A percentile compares a stretch with the other conserved stretches of the same genome.
Conservation (phyloP, 257 asterid genomes). For the Knoxia roxburghii region DNA sequence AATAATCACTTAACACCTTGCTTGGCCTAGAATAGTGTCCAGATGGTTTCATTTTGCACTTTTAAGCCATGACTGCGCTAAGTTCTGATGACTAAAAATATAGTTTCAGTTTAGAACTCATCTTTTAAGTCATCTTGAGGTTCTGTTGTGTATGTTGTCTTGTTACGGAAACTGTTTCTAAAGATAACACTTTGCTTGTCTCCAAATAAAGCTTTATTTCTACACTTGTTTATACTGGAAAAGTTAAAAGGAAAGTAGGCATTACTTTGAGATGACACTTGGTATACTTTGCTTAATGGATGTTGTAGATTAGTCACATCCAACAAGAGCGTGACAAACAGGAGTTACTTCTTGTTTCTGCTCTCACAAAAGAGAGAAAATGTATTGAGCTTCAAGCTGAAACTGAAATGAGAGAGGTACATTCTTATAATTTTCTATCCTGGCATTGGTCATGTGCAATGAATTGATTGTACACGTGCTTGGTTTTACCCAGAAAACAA, state of each 20-base stretch:
- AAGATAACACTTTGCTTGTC: conserved; percentile 3
- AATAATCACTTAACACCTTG: not conserved
- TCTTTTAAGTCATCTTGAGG: not conserved
- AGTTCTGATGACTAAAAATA: not conserved
- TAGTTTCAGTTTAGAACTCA: not conserved
- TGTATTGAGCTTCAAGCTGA: conserved; percentile 63
- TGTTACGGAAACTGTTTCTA: not conserved
- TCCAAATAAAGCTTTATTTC: conserved; percentile 1
- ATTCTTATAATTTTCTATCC: not conserved
- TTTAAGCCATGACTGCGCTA: not conserved
- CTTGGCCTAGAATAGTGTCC: not conserved
- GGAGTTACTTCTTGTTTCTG: conserved; percentile 49
- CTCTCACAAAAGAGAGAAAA: conserved; percentile 48
- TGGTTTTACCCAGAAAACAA: conserved; percentile 50
- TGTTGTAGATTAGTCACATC: conserved; percentile 49
- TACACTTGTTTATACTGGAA: not conserved
- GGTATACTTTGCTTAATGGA: conserved; percentile 20
- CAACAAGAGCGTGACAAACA: conserved; percentile 61
- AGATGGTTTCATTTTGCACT: not conserved
- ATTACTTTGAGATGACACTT: conserved; percentile 12
- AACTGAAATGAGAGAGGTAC: conserved; percentile 79
- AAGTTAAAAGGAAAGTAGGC: not conserved
- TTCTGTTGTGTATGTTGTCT: not conserved
- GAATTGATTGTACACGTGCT: not conserved
- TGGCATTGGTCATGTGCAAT: conserved; percentile 8